A percentile compares a stretch with the other conserved stretches of the same genome.
Conservation (phyloP, 2,329 filamentous ascomycete genomes). For the Monilinia vaccinii-corymbosi region DNA sequence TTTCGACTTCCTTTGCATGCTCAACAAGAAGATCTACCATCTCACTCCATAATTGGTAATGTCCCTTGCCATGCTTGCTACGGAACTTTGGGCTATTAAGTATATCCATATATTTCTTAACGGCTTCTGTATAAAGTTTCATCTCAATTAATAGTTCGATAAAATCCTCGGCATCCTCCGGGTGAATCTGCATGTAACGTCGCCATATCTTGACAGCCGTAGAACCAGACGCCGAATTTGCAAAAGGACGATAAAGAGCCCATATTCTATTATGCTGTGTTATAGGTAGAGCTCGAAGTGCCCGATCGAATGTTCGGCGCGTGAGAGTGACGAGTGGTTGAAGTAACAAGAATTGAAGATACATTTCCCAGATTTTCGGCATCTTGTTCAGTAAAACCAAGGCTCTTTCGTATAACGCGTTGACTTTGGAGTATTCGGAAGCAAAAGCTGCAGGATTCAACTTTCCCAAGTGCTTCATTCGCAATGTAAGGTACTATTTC, state of each 20-base stretch:
- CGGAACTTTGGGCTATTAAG: constrained; percentile 84
- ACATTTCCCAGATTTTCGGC: constrained; percentile 98
- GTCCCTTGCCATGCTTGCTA: constrained; percentile 89
- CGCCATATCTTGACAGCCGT: constrained; percentile 92
- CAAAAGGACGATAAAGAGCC: constrained; percentile 84
- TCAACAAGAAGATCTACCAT: constrained; percentile 93
- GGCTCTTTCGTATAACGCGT: constrained; percentile 85
- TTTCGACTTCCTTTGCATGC: constrained; percentile 78
- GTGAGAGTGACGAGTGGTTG: constrained; percentile 88
- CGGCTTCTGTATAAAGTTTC: constrained; percentile 80
- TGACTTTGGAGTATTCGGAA: constrained; percentile 84
- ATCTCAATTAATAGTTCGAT: constrained; percentile 80
- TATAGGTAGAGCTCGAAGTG: constrained; percentile 80
- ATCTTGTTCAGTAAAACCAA: constrained; percentile 96
- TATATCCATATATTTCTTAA: constrained; percentile 82
- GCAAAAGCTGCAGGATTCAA: constrained; percentile 75
- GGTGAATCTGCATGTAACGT: constrained; percentile 94
- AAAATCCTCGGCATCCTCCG: constrained; percentile 90
- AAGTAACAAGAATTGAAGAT: constrained; percentile 78
- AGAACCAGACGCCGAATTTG: constrained; percentile 78
- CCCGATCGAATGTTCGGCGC: constrained; percentile 82
- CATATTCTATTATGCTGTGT: constrained; percentile 96
- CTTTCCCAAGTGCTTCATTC: constrained; percentile 69
- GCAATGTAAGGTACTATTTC: constrained; percentile 70
- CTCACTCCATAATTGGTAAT: constrained; percentile 95